phyloP scores from a whole-genome alignment of 2,329 filamentous ascomycete genomes.

The Stagonosporopsis cucurbitacearum region DNA sequence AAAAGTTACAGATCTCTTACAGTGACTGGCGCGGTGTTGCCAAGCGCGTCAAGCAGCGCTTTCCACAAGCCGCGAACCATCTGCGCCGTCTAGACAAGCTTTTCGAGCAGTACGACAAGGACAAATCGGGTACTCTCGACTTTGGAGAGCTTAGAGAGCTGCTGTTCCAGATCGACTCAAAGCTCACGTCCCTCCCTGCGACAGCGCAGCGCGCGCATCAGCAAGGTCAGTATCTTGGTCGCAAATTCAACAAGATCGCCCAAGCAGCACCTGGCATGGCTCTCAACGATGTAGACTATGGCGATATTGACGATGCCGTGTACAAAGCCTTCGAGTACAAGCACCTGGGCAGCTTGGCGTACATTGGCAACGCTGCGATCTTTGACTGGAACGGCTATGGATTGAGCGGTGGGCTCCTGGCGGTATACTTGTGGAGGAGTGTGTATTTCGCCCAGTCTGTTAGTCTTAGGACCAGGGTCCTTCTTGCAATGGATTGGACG shows the following conservation, averaged over 20 bases:
- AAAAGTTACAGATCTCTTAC: constrained; percentile 86
- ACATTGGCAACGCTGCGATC: constrained; percentile 94
- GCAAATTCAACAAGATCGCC: constrained; percentile 92
- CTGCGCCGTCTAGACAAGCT: constrained; percentile 88
- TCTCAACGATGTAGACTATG: constrained; percentile 83
- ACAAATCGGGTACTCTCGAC: constrained; percentile 90
- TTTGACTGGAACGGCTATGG: constrained; percentile 87
- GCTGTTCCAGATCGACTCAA: constrained; percentile 89
- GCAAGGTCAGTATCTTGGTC: constrained; percentile 89
- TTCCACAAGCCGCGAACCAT: constrained; percentile 88
- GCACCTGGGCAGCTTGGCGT: constrained; percentile 90
- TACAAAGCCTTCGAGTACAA: constrained; percentile 95
- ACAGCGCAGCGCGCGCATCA: constrained; percentile 97
- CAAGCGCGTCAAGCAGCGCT: constrained; percentile 80
- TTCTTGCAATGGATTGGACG: constrained; percentile 98
- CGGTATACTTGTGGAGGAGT: constrained; percentile 94
- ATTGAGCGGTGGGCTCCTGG: constrained; percentile 82
- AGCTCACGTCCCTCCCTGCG: constrained; percentile 91
- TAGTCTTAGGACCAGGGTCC: constrained; percentile 82
- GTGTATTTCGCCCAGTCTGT: constrained; percentile 98
- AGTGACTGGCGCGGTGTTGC: constrained; percentile 87
- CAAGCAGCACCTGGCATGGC: constrained; percentile 75
- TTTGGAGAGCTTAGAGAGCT: constrained; percentile 91
- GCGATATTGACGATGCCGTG: constrained; percentile 87
- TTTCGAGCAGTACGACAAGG: constrained; percentile 90